Percentiles rank a stretch among this genome's conserved stretches.
These are phyloP conservation scores for Akebia trifoliata DNA, from an alignment of 164 flowering plant species.

Conservation along the genomic window DNA sequence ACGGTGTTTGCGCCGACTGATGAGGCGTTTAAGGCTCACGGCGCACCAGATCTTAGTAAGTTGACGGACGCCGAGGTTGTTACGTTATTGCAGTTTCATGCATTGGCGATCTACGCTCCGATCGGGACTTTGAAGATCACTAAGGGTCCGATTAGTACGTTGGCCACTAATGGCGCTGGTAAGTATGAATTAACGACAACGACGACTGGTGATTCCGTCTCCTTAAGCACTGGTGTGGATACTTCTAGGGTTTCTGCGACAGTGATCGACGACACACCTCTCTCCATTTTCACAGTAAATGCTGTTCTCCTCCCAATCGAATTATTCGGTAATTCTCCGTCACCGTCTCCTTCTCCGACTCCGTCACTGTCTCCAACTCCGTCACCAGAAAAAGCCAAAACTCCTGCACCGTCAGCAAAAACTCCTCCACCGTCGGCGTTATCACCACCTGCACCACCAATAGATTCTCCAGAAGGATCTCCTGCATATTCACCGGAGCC, in stretches of 20 bases:
- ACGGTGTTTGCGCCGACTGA: constrained; percentile 86
- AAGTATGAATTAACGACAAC: constrained; percentile 47
- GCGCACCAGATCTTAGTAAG: constrained; percentile 59
- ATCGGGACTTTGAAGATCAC: constrained; percentile 56
- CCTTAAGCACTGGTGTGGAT: constrained; percentile 65
- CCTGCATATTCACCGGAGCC: constrained; percentile 29
- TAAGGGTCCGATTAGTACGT: constrained; percentile 41
- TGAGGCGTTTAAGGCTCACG: constrained; percentile 64
- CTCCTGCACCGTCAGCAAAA: constrained; percentile 51
- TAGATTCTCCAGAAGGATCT: constrained; percentile 20
- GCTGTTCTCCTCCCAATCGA: constrained; percentile 60
- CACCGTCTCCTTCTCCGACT: constrained; percentile 61
- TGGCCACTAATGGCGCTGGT: constrained; percentile 72
- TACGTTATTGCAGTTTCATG: constrained; percentile 65
- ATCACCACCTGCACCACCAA: constrained; percentile 48
- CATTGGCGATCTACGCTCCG: constrained; percentile 48
- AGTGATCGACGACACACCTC: constrained; percentile 62
- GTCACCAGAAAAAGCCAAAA: constrained; percentile 22
- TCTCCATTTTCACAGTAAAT: constrained; percentile 68
- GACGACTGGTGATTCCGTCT: constrained; percentile 66
- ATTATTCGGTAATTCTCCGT: constrained; percentile 60
- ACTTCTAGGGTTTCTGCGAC: constrained; percentile 61
- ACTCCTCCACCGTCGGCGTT: too few species aligned
- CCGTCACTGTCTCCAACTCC: constrained; percentile 31
- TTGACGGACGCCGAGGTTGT: constrained; percentile 63